Conservation (phyloP, 2,329 filamentous ascomycete genomes). For the Sporothrix brasiliensis region DNA sequence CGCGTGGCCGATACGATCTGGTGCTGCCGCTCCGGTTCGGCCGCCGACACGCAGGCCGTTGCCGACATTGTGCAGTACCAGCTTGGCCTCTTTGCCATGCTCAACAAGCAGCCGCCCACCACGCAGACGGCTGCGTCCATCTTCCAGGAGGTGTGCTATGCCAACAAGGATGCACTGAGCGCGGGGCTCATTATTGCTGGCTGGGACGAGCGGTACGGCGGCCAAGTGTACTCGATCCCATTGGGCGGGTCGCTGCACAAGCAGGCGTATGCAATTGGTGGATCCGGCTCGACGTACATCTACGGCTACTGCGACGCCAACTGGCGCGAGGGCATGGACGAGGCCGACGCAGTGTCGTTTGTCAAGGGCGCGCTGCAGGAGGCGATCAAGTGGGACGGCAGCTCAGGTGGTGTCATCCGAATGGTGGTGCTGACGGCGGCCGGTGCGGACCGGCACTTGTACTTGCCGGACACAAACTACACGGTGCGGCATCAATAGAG, state of each 20-base stretch:
- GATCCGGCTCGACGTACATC: constrained; percentile 97
- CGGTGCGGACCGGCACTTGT: constrained; percentile 90
- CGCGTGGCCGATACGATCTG: constrained; percentile 98
- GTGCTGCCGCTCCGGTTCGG: constrained; percentile 98
- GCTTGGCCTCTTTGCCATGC: constrained; percentile 86
- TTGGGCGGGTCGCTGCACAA: constrained; percentile 97
- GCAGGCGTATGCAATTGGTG: constrained; percentile 92
- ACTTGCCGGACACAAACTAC: constrained; percentile 91
- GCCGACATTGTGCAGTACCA: constrained; percentile 98
- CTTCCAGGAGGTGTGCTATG: constrained; percentile 97
- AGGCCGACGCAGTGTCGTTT: constrained; percentile 86
- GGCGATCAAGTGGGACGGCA: constrained; percentile 99
- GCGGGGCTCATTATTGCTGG: constrained; percentile 98
- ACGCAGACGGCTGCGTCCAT: constrained; percentile 94
- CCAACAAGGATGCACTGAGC: constrained; percentile 93
- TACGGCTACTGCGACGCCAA: constrained; percentile 98
- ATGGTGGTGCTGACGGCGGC: constrained; percentile 93
- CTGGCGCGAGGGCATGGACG: constrained; percentile 94
- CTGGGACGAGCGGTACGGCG: constrained; percentile 91
- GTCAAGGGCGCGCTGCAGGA: constrained; percentile 89
- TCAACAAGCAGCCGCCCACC: constrained; percentile 85
- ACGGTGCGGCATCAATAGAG: constrained; percentile 65
- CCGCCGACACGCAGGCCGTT: constrained; percentile 95
- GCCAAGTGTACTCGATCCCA: constrained; percentile 96
- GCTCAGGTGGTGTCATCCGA: constrained; percentile 95